A percentile compares a stretch with the other conserved stretches of the same genome.
Conservation (phyloP, 805 yeast genomes). For the Teunomyces atbi region DNA sequence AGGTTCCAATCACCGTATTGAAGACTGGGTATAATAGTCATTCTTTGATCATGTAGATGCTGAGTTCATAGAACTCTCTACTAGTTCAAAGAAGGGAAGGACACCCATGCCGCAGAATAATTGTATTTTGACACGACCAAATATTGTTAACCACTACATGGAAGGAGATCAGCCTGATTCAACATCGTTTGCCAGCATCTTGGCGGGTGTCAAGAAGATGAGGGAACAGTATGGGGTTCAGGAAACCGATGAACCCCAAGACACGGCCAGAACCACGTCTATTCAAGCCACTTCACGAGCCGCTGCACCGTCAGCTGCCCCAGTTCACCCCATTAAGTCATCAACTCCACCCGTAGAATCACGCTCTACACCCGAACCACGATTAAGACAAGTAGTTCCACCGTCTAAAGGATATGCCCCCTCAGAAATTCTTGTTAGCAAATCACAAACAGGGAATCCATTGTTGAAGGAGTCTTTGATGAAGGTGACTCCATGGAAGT, state of each 20-base stretch:
- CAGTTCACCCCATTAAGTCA: background rate
- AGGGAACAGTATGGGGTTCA: conserved; percentile 41
- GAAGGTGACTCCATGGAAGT: conserved; percentile 54
- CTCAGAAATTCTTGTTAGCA: conserved; percentile 19
- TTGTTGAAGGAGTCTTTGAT: conserved; percentile 49
- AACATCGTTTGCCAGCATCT: conserved; percentile 66
- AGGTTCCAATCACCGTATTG: too few relatives aligned
- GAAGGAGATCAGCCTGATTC: conserved; percentile 37
- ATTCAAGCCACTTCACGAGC: background rate
- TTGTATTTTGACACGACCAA: background rate
- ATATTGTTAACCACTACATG: background rate
- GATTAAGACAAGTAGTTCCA: background rate
- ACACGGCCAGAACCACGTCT: background rate
- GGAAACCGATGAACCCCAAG: background rate
- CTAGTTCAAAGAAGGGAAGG: background rate
- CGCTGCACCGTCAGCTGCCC: background rate
- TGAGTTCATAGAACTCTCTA: too few relatives aligned
- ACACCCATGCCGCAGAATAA: background rate
- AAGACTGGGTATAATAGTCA: too few relatives aligned
- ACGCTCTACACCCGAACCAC: background rate
- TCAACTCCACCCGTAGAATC: background rate
- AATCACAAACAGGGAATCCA: conserved; percentile 73
- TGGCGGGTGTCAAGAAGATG: conserved; percentile 66
- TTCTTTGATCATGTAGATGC: too few relatives aligned
- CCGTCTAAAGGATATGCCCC: conserved; percentile 7